A percentile compares a stretch with the other conserved stretches of the same genome.
These are phyloP conservation scores for Aureobasidium sp. DNA, from an alignment of 2,329 filamentous ascomycete genomes.

Conservation along the genomic window DNA sequence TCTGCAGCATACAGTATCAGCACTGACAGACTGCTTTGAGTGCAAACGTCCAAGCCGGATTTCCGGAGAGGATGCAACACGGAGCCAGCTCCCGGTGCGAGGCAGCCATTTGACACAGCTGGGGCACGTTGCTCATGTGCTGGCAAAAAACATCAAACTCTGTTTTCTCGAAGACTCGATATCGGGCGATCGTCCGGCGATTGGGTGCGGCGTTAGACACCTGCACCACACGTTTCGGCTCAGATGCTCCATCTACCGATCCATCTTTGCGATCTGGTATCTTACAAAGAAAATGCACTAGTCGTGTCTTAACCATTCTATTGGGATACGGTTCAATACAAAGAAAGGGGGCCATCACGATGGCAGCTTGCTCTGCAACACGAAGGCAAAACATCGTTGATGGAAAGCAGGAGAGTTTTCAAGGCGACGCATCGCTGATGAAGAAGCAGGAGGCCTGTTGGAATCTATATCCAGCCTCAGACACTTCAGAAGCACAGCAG, in stretches of 20 bases:
- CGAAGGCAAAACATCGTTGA: conserved; percentile 6
- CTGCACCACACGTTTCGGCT: conserved; percentile 4
- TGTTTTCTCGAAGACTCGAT: neutral
- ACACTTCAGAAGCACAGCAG: neutral
- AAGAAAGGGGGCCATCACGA: neutral
- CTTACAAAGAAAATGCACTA: neutral
- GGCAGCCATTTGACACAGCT: conserved; percentile 1
- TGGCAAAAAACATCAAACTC: neutral
- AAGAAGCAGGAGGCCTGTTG: neutral
- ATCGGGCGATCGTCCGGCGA: neutral
- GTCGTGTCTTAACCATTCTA: neutral
- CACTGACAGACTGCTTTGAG: neutral
- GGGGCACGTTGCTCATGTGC: neutral
- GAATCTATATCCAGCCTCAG: neutral
- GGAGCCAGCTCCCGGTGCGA: neutral
- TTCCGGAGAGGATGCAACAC: neutral
- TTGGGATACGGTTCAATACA: neutral
- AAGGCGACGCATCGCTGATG: neutral
- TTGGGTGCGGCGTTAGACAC: conserved; percentile 1
- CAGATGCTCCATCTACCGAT: conserved; percentile 8
- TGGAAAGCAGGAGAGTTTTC: neutral
- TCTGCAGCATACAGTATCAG: neutral
- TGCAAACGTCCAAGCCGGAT: neutral
- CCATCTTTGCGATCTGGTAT: conserved; percentile 5
- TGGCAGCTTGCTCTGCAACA: neutral